Conservation (phyloP, 306 rosid species). For the Fagus sylvatica region DNA sequence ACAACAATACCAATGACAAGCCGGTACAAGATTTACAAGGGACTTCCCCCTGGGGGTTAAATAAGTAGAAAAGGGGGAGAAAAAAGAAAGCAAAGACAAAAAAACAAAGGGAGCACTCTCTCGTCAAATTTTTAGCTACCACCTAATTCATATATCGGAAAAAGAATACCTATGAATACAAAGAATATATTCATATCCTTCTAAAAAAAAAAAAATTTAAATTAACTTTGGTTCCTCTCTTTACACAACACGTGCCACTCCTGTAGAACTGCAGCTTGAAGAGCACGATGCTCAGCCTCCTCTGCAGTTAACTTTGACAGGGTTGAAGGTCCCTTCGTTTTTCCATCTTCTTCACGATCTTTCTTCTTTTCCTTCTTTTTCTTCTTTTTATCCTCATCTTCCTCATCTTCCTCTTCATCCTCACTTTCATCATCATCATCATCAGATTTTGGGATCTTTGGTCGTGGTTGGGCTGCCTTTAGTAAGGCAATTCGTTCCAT, state of each 20-base stretch:
- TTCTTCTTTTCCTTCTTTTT: conserved; percentile 45
- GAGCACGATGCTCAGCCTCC: conserved; percentile 97
- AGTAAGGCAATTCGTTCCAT: conserved; percentile 94
- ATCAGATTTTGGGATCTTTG: conserved; percentile 62
- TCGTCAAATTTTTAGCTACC: conserved; percentile 27
- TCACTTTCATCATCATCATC: conserved; percentile 42
- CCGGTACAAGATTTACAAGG: conserved; percentile 28
- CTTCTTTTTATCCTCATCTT: conserved; percentile 34
- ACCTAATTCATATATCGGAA: conserved; percentile 24
- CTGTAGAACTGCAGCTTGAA: conserved; percentile 94
- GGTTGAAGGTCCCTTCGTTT: conserved; percentile 87
- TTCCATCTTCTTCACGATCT: conserved; percentile 54
- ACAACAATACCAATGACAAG: background rate
- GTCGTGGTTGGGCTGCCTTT: conserved; percentile 90
- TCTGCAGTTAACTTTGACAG: conserved; percentile 86
- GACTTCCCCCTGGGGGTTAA: conserved; percentile 21
- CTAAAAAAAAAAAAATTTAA: conserved; percentile 12
- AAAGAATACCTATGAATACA: conserved; percentile 20
- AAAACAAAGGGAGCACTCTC: conserved; percentile 13
- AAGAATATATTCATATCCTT: conserved; percentile 33
- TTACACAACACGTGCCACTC: conserved; percentile 94
- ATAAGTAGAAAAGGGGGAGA: background rate
- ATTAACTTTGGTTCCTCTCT: conserved; percentile 75
- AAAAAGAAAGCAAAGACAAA: conserved; percentile 11
- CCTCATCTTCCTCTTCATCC: conserved; percentile 30